Base-by-base conservation (phyloP, 345 rosid genomes). In the Eucalyptus grandis region DNA sequence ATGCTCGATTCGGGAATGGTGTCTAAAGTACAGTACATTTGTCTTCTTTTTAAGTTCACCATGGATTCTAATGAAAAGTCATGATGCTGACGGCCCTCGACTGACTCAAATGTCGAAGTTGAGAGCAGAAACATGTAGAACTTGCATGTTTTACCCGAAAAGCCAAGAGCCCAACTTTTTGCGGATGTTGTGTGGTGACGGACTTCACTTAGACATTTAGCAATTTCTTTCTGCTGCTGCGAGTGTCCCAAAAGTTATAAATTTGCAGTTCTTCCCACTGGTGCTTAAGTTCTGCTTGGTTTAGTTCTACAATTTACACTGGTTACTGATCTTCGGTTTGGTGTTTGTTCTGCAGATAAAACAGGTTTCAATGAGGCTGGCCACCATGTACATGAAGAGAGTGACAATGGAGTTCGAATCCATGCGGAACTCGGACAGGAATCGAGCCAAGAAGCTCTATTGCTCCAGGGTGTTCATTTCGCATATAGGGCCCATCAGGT, bases 401-500 rank as follows among this genome's bases (percentile, higher is more conserved):
- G 99, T 97, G 65, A 94, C 93, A 46, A 91, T 80, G 65, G 99
- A 97, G 95, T 92, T 95, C 47, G 96, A 97, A 90, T 87, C 93
- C 87, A 93, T 90, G 15, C 92, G 94, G 9, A 93, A 91, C 87
- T 90, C 93, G 65, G 97, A 95, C 88, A 92, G 95, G 99, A 96
- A 88, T 91, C 95, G 30, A 91, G 94, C 89, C 96, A 93, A 92
- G 99, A 96, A 93, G 94, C 95, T 6, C 90, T 97, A 90, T 94
- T 97, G 88, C 95, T 95, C 50, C 98, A 96, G 93, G 99, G 98
- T 56, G 94, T 95, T 91, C 95, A 95, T 81, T 97, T 97, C 40
- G 98, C 97, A 2, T 94, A 95, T 53, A 94, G 97, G 89, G 95
- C 96, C 89, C 96, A 96, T 92, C 98, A 96, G 98, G 99, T 97